phyloP scores from a whole-genome alignment of 768 basidiomycete genomes.

The Macrolepiota fuliginosa region DNA sequence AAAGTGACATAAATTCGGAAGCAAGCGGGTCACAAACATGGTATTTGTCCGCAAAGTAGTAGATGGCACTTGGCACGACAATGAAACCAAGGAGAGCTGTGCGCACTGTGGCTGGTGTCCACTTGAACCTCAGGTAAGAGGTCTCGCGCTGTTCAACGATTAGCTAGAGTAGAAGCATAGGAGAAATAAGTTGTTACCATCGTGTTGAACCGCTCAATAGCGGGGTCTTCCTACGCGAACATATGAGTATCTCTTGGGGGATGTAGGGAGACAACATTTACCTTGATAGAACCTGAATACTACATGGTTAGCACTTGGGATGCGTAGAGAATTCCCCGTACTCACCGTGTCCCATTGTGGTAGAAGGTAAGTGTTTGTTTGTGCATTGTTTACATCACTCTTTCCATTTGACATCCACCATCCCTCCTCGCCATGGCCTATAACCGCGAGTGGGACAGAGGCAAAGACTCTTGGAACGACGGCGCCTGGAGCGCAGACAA shows the following conservation, averaged over 20 bases:
- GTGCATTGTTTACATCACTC: constrained; percentile 33
- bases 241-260: neutral
- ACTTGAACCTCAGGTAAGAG: constrained; percentile 80
- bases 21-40: constrained; percentile 30
- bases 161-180: constrained; percentile 8
- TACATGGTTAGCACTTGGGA: constrained; percentile 15
- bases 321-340: constrained; percentile 6
- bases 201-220: constrained; percentile 54
- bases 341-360: constrained; percentile 57
- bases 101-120: constrained; percentile 67
- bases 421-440: constrained; percentile 51
- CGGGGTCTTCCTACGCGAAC: constrained; percentile 45
- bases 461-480: constrained; percentile 62
- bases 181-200: constrained; percentile 35
- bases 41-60: constrained; percentile 44
- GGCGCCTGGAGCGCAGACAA: constrained; percentile 38
- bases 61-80: constrained; percentile 59
- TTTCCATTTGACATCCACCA: constrained; percentile 28
- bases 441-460: constrained; percentile 87
- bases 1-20: constrained; percentile 2
- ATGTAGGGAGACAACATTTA: constrained; percentile 18
- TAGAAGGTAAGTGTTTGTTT: constrained; percentile 31
- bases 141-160: constrained; percentile 63
- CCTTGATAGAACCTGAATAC: constrained; percentile 58
- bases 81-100: constrained; percentile 62